Conservation (phyloP, 2,329 filamentous ascomycete species). For the Fusarium chlamydosporum region DNA sequence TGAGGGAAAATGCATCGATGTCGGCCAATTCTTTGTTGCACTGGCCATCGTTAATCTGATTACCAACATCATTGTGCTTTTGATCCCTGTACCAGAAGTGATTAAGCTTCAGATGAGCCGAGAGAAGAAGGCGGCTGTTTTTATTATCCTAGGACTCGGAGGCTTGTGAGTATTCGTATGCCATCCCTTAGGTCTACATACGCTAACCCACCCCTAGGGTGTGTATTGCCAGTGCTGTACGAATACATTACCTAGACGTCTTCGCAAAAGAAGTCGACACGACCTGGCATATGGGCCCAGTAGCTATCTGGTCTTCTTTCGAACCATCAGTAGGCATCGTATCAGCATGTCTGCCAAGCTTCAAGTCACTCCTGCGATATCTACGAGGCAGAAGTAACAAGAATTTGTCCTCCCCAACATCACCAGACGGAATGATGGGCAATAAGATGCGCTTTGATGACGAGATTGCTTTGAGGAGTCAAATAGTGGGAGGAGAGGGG, state of each 20-base stretch:
- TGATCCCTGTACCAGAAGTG: slow-evolving; percentile 23
- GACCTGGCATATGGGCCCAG: slow-evolving; percentile 26
- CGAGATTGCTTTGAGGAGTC: slow-evolving; percentile 24
- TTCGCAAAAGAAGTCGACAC: slow-evolving; percentile 3
- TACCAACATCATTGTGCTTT: slow-evolving; percentile 9
- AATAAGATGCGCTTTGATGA: slow-evolving; percentile 9
- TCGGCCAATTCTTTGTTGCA: slow-evolving; percentile 17
- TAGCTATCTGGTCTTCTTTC: slow-evolving; percentile 29
- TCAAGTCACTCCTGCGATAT: slow-evolving; percentile 17
- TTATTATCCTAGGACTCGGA: slow-evolving; percentile 22
- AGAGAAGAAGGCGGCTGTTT: slow-evolving; percentile 26
- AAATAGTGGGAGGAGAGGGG: slow-evolving; percentile 10
- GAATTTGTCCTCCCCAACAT: not conserved
- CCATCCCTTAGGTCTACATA: rapidly evolving
- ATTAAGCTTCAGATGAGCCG: slow-evolving; percentile 23
- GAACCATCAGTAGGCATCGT: slow-evolving; percentile 29
- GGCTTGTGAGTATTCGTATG: not conserved
- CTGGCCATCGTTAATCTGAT: slow-evolving; percentile 16
- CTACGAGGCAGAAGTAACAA: not conserved
- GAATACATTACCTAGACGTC: slow-evolving; percentile 12
- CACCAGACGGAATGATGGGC: not conserved
- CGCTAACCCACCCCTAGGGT: slow-evolving; percentile 1
- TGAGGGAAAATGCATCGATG: slow-evolving; percentile 16
- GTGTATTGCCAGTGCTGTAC: slow-evolving; percentile 23
- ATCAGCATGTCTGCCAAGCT: slow-evolving; percentile 24